Evolutionary conservation across 495 filamentous ascomycete species (phyloP), one percentile per base, ranked within the genome.

Genomic region (Daldinia grandis): DNA sequence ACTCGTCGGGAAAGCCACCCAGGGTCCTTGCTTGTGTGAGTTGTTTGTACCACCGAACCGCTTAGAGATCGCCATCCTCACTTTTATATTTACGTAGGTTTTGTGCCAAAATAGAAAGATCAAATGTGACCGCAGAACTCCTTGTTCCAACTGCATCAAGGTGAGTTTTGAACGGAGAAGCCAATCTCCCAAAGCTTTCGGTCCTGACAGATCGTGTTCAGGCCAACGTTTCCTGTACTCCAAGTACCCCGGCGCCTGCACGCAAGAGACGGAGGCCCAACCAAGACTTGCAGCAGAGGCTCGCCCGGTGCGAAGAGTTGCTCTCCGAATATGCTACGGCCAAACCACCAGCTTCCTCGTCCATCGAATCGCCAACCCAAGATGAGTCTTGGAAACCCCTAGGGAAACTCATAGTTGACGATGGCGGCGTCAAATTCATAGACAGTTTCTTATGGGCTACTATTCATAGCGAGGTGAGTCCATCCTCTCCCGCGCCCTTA

Each of bases 61-160:
- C 37, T 25, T 24, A 40, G 35, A 60, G 50, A 17, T 63, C 47
- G 9, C 50, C 55, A 21, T 68, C 17, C 38, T 44, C 38, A 55
- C 62, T 47, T 47, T 38, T 33, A 25, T 81, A 68, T 76, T 35
- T 67, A 27, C 81, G 17, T 83, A 82, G 69, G 79, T 78, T 42
- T 78, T 85, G 57, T 92, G 90, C 64, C 89, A 90, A 68, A 85
- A 85, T 63, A 81, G 89, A 59, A 92, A 92, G 78, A 86, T 91
- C 72, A 88, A 87, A 72, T 92, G 90, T 76, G 88, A 91, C 73
- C 86, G 89, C 47, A 82, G 84, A 42, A 89, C 87, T 75, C 89
- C 90, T 19, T 92, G 90, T 69, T 82, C 85, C 50, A 89, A 91
- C 49, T 92, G 90, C 73, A 74, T 74, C 54, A 74, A 69, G 62